These are phyloP conservation scores for Massariosphaeria phaeospora DNA, from an alignment of 495 filamentous ascomycete genomes.

Conservation along the genomic window DNA sequence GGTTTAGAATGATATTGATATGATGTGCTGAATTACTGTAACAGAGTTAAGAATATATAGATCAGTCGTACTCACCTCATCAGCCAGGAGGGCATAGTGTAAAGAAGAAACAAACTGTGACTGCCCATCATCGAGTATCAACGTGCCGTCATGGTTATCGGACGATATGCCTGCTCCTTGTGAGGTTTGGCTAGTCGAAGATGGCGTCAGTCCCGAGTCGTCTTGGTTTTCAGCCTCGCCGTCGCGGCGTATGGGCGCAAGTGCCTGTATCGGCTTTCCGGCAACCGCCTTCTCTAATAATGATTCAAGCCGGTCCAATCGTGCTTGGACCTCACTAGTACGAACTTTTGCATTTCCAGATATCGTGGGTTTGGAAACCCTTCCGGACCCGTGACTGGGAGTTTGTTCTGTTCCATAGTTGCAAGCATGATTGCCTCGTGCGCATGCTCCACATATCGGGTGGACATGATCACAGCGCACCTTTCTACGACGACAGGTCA, in stretches of 20 bases:
- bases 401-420: constrained; percentile 31
- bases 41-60: no score
- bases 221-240: constrained; percentile 3
- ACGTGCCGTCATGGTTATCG: constrained; percentile 28
- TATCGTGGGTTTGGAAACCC: constrained; percentile 17
- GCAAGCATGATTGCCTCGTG: constrained; percentile 31
- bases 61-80: constrained; percentile 27
- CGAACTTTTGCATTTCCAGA: constrained; percentile 6
- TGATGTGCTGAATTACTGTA: no score
- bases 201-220: constrained; percentile 14
- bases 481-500: constrained; percentile 32
- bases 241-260: background rate
- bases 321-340: constrained; percentile 21
- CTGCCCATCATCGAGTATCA: constrained; percentile 29
- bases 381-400: background rate
- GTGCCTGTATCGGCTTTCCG: background rate
- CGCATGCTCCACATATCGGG: constrained; percentile 31
- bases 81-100: constrained; percentile 29
- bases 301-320: constrained; percentile 31
- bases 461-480: constrained; percentile 33
- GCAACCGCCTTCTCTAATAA: constrained; percentile 29
- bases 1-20: no score
- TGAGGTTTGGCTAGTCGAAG: constrained; percentile 22
- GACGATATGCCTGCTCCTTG: constrained; percentile 30
- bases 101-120: constrained; percentile 34